These are phyloP conservation scores for Suillus luteus DNA, from an alignment of 768 basidiomycete genomes.

Conservation along the genomic window DNA sequence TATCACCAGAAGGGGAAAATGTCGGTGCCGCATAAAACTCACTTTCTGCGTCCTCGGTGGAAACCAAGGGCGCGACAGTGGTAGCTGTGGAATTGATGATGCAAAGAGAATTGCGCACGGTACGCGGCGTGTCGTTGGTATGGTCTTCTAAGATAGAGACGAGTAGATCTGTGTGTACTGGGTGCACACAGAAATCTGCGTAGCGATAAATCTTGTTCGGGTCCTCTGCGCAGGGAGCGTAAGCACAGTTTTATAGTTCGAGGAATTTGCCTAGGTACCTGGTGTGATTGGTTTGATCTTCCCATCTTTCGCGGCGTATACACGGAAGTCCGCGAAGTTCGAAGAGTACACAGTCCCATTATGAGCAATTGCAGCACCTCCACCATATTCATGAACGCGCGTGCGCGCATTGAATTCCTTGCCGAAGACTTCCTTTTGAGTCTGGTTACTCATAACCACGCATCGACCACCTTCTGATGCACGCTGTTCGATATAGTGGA, in stretches of 20 bases:
- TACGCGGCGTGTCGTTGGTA: slow-evolving; percentile 43
- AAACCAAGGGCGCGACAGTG: slow-evolving; percentile 41
- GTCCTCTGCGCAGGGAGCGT: not conserved
- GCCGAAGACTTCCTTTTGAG: slow-evolving; percentile 51
- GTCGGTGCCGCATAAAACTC: slow-evolving; percentile 60
- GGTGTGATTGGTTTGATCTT: slow-evolving; percentile 48
- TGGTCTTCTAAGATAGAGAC: slow-evolving; percentile 71
- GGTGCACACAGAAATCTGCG: slow-evolving; percentile 58
- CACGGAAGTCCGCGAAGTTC: slow-evolving; percentile 50
- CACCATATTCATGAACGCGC: slow-evolving; percentile 73
- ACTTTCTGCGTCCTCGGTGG: slow-evolving; percentile 48
- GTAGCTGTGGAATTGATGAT: slow-evolving; percentile 49
- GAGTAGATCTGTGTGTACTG: slow-evolving; percentile 48
- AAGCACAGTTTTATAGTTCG: not conserved
- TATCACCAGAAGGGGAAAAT: slow-evolving; percentile 56
- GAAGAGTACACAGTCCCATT: slow-evolving; percentile 60
- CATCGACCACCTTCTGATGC: slow-evolving; percentile 56
- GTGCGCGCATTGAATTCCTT: slow-evolving; percentile 57
- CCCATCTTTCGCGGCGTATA: slow-evolving; percentile 45
- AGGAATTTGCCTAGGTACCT: slow-evolving; percentile 39
- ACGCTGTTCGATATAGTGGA: slow-evolving; percentile 63
- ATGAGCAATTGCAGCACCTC: slow-evolving; percentile 56
- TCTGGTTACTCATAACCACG: slow-evolving; percentile 56
- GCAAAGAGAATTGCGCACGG: slow-evolving; percentile 49
- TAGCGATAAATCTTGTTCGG: slow-evolving; percentile 37